Evolutionary conservation across 208 protist species (phyloP), one percentile per base, ranked within the genome.

Genomic region (Crithidia thermophila): DNA sequence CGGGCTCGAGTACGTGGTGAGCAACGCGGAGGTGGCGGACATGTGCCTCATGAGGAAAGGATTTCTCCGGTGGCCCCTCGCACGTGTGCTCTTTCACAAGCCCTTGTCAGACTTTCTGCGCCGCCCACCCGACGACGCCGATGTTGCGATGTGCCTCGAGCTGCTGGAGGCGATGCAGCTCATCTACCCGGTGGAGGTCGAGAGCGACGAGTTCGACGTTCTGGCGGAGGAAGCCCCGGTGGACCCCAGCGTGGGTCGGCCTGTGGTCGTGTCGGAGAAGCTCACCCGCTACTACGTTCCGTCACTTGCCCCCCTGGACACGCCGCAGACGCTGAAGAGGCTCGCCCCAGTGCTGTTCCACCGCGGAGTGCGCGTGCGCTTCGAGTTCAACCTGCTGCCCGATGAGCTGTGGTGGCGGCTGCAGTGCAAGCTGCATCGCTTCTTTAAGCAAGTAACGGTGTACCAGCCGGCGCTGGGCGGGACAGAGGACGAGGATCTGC

Each of bases 351-450:
- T 95, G 16, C 72, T 95, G 21, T 93, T 95, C 55, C 84, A 93
- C 65, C 77, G 83, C 62, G 89, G 92, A 20, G 75, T 90, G 42
- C 82, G 79, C 13, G 73, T 90, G 39, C 76, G 73, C 43, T 79
- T 94, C 59, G 70, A 84, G 74, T 97, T 97, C 72, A 97, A 93
- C 68, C 72, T 95, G 20, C 84, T 95, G 21, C 90, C 92, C 13
- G 84, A 93, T 52, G 90, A 95, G 75, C 66, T 91, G 65, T 97
- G 90, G 89, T 93, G 79, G 79, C 82, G 90, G 13, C 74, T 97
- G 31, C 87, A 94, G 81, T 81, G 76, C 59, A 67, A 67, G 49
- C 69, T 97, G 73, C 78, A 95, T 55, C 40, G 63, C 42, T 67
- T 82, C 59, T 64, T 83, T 5, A 82, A 87, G 25, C 58, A 75